These are phyloP conservation scores for Penicillium lagena DNA, from an alignment of 495 filamentous ascomycete species.

Conservation along the genomic window DNA sequence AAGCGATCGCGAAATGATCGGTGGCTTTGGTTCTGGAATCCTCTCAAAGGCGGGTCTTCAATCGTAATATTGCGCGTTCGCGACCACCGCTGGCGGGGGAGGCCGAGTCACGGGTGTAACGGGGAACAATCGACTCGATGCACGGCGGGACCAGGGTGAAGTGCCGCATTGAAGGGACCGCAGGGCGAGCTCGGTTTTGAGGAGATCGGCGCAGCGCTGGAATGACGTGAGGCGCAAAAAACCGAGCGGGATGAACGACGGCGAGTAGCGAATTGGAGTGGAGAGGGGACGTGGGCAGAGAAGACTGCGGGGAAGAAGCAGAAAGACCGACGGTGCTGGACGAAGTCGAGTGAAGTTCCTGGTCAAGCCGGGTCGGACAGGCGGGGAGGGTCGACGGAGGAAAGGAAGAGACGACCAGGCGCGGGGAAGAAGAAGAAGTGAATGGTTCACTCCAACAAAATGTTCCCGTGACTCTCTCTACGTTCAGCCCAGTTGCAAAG, in stretches of 20 bases:
- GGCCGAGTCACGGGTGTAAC: constrained; percentile 18
- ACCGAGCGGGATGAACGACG: too few relatives aligned
- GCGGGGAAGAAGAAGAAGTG: constrained; percentile 2
- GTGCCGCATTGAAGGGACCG: constrained; percentile 20
- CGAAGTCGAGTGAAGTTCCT: too few relatives aligned
- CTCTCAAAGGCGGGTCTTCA: background rate
- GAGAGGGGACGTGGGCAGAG: too few relatives aligned
- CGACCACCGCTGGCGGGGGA: constrained; percentile 17
- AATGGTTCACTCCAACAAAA: constrained; percentile 11
- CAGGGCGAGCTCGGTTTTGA: background rate
- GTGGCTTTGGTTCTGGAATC: background rate
- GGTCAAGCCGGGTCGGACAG: background rate
- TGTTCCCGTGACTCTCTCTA: constrained; percentile 27
- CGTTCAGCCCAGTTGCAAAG: constrained; percentile 13
- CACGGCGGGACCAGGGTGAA: constrained; percentile 6
- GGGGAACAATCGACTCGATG: constrained; percentile 19
- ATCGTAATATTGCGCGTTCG: constrained; percentile 18
- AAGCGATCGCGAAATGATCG: constrained; percentile 4
- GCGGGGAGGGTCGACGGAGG: background rate
- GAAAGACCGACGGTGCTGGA: too few relatives aligned
- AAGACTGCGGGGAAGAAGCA: too few relatives aligned
- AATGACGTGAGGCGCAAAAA: constrained; percentile 16
- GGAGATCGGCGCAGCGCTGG: constrained; percentile 6
- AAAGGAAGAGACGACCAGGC: constrained; percentile 2
- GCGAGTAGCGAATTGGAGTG: too few relatives aligned